Percentiles rank a stretch among this genome's conserved stretches.
phyloP scores from a whole-genome alignment of 768 basidiomycete genomes.

The Peribolospora kevripleyi region DNA sequence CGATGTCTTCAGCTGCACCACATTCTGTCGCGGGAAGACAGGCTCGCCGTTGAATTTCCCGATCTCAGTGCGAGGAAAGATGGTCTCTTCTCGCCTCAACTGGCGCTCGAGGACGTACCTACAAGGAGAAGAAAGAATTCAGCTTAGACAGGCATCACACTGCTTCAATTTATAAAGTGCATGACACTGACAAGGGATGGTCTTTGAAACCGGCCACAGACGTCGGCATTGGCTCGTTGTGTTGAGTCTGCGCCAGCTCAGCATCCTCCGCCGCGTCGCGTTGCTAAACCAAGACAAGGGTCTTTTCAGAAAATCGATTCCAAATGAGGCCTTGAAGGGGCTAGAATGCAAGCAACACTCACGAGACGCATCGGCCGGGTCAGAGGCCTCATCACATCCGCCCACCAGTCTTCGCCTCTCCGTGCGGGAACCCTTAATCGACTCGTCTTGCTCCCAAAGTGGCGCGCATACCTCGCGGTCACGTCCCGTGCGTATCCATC shows the following conservation, averaged over 20 bases:
- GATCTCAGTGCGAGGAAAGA: conserved; percentile 44
- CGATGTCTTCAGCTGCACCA: conserved; percentile 63
- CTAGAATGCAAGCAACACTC: conserved; percentile 14
- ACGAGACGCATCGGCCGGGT: conserved; percentile 63
- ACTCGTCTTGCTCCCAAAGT: conserved; percentile 43
- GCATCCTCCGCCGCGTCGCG: conserved; percentile 84
- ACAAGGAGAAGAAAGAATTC: neutral
- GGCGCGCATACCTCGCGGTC: conserved; percentile 62
- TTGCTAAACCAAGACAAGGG: conserved; percentile 28
- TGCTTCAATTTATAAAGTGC: no score
- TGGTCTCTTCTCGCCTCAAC: conserved; percentile 62
- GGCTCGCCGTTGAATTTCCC: conserved; percentile 82
- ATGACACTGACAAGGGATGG: conserved; percentile 49
- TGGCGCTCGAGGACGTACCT: conserved; percentile 71
- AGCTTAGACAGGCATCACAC: neutral
- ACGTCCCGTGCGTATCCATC: conserved; percentile 81
- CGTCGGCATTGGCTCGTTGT: conserved; percentile 80
- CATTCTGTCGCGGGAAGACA: conserved; percentile 63
- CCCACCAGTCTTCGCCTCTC: conserved; percentile 69
- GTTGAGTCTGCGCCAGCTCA: conserved; percentile 48
- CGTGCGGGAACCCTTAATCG: conserved; percentile 18
- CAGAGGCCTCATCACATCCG: conserved; percentile 35
- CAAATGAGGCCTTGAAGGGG: neutral
- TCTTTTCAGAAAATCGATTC: neutral
- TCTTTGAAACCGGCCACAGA: conserved; percentile 80